Evolutionary conservation across 345 rosid species (phyloP), one percentile per base, ranked within the genome.

Genomic region (Triadica sebifera): DNA sequence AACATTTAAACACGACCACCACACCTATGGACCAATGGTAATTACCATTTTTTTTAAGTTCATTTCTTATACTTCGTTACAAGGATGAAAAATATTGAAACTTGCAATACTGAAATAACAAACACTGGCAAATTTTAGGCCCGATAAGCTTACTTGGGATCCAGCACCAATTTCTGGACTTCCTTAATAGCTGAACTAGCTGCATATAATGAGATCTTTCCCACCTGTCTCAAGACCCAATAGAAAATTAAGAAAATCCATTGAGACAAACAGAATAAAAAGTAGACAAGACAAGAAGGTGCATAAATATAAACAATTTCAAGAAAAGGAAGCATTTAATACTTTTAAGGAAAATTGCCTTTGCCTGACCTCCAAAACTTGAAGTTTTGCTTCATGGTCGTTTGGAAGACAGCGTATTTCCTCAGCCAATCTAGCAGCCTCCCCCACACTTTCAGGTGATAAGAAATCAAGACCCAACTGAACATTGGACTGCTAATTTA

Each of bases 181-280:
- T 96, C 99, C 84, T 91, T 96, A 75, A 96, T 96, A 65, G 95
- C 93, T 71, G 95, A 91, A 85, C 97, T 93, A 71, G 99, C 99
- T 72, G 98, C 95, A 68, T 96, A 96, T 45, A 96, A 74, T 13
- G 96, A 89, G 67, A 88, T 90, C 84, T 96, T 93, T 58, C 96
- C 99, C 1, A 86, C 94, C 99, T 96, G 91, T 77, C 75, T n/a
- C 70, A 72, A 69, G 76, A 61, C 65, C 65, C 61, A 78, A 61
- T 46, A 62, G 29, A 65, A 63, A 20, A 41, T 74, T 58, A 69
- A 80, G 29, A 68, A 53, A 64, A 57, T 59, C 16, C 51, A 74
- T 13, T 49, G 5, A 43, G 8, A 67, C 1, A 15, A 49, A 24
- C 4, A 51, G 45, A 24, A 22, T 1, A 39, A 19, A 50, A 55